Percentiles rank a stretch among this genome's conserved stretches.
phyloP scores from a whole-genome alignment of 2,329 filamentous ascomycete species.

The Fusarium nematophilum region DNA sequence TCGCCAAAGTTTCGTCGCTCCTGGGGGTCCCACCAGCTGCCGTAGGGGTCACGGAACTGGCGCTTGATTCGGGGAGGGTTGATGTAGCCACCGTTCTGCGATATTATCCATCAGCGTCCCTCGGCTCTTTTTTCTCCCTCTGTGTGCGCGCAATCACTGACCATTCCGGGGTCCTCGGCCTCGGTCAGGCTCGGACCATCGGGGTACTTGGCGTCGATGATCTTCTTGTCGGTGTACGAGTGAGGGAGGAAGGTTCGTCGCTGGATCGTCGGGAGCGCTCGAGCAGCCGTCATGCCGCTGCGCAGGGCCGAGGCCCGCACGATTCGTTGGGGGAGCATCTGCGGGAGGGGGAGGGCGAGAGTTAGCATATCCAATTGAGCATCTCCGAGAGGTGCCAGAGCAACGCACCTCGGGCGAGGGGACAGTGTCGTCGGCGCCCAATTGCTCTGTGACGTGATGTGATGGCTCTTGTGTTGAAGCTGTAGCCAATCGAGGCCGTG shows the following conservation, averaged over 20 bases:
- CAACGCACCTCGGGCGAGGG: slow-evolving; percentile 48
- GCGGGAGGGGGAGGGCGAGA: slow-evolving; percentile 7
- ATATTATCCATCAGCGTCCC: slow-evolving; percentile 42
- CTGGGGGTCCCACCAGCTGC: slow-evolving; percentile 96
- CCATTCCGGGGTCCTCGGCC: slow-evolving; percentile 74
- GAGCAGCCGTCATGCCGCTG: slow-evolving; percentile 57
- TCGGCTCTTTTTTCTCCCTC: slow-evolving; percentile 10
- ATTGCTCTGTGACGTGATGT: slow-evolving; percentile 50
- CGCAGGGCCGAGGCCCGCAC: slow-evolving; percentile 60
- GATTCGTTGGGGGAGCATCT: slow-evolving; percentile 74
- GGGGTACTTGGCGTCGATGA: slow-evolving; percentile 65
- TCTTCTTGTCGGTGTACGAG: slow-evolving; percentile 57
- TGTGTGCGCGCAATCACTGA: slow-evolving; percentile 52
- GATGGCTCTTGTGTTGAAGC: slow-evolving; percentile 45
- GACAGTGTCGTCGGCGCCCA: slow-evolving; percentile 48
- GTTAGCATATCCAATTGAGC: slow-evolving; percentile 32
- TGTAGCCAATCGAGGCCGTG: slow-evolving; percentile 48
- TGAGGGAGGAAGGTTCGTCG: slow-evolving; percentile 68
- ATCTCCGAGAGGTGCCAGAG: background rate
- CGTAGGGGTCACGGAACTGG: slow-evolving; percentile 92
- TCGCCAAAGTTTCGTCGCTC: slow-evolving; percentile 97
- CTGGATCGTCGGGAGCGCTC: slow-evolving; percentile 65
- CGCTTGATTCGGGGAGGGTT: slow-evolving; percentile 86
- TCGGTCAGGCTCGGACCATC: slow-evolving; percentile 62
- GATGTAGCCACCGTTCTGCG: slow-evolving; percentile 84